Evolutionary conservation across 2,329 filamentous ascomycete species (phyloP).

Genomic region (Fusarium incarnatum): DNA sequence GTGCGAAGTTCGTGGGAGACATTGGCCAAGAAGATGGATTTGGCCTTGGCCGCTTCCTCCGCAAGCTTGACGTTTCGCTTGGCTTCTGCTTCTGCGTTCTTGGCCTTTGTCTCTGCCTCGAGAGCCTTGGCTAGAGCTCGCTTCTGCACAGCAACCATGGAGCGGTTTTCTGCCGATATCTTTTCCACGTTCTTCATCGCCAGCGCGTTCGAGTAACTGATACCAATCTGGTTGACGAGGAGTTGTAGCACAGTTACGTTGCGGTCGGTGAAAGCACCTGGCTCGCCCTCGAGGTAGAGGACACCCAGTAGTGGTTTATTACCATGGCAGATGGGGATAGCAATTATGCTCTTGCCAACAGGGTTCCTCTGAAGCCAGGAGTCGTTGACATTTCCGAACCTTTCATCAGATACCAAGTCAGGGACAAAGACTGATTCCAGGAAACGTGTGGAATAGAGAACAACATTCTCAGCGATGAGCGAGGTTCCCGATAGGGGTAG

Average conservation of each 20-base stretch:
- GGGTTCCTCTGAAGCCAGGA: slow-evolving; percentile 76
- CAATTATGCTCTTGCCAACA: slow-evolving; percentile 78
- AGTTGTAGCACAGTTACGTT: slow-evolving; percentile 75
- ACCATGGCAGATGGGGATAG: slow-evolving; percentile 82
- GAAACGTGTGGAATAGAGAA: slow-evolving; percentile 81
- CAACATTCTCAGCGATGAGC: slow-evolving; percentile 79
- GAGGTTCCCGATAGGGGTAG: slow-evolving; percentile 74
- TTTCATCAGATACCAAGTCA: slow-evolving; percentile 79
- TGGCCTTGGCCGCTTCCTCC: slow-evolving; percentile 85
- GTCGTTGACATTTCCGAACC: slow-evolving; percentile 80
- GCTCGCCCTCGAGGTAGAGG: slow-evolving; percentile 79
- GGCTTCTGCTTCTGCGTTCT: slow-evolving; percentile 79
- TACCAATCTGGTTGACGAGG: slow-evolving; percentile 82
- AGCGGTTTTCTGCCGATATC: slow-evolving; percentile 80
- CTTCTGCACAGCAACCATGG: slow-evolving; percentile 83
- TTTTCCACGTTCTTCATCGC: slow-evolving; percentile 79
- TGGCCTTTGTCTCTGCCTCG: slow-evolving; percentile 80
- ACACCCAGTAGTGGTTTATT: slow-evolving; percentile 77
- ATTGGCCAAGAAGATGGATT: slow-evolving; percentile 83
- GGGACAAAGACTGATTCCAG: slow-evolving; percentile 79
- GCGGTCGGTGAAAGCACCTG: slow-evolving; percentile 81
- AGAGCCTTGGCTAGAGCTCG: slow-evolving; percentile 77
- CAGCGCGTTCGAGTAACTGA: slow-evolving; percentile 76
- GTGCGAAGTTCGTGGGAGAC: slow-evolving; percentile 86
- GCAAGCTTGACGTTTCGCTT: slow-evolving; percentile 83